Evolutionary conservation across 1,284 basidiomycete genomes (phyloP).

Genomic region (Ustilago loliicola): DNA sequence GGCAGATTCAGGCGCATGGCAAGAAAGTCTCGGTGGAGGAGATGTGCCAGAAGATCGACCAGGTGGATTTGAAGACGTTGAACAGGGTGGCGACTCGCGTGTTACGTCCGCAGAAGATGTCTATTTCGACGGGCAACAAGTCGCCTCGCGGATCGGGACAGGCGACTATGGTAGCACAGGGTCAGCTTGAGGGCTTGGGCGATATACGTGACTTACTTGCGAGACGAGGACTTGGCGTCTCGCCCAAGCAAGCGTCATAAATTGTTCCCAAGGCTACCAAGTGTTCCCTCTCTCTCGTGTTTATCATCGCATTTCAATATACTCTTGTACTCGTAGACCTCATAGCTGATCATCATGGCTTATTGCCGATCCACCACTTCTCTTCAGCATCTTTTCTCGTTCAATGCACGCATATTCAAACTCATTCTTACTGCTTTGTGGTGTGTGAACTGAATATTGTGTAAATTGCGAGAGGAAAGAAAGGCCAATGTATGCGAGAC

Average conservation of each 20-base stretch:
- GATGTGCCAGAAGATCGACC: constrained; percentile 91
- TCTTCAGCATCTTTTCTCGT: neutral
- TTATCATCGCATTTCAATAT: neutral
- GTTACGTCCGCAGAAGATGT: constrained; percentile 72
- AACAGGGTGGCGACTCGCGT: constrained; percentile 81
- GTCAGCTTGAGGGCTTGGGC: constrained; percentile 58
- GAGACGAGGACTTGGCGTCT: constrained; percentile 57
- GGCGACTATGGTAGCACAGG: constrained; percentile 66
- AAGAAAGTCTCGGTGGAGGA: constrained; percentile 88
- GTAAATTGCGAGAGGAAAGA: neutral
- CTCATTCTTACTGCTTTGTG: neutral
- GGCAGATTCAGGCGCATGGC: constrained; percentile 88
- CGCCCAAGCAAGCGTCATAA: constrained; percentile 33
- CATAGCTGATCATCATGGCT: neutral
- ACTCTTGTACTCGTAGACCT: constrained; percentile 1
- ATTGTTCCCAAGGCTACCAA: neutral
- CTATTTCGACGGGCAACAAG: constrained; percentile 9
- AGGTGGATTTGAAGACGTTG: constrained; percentile 80
- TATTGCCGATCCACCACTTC: constrained; percentile 12
- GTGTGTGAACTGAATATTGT: neutral
- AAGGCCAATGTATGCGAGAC: neutral
- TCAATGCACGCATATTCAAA: constrained; percentile 15
- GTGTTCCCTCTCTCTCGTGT: neutral
- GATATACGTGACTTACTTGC: constrained; percentile 63
- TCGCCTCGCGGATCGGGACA: constrained; percentile 50